Evolutionary conservation across 345 rosid species (phyloP).

Genomic region (Populus alba): DNA sequence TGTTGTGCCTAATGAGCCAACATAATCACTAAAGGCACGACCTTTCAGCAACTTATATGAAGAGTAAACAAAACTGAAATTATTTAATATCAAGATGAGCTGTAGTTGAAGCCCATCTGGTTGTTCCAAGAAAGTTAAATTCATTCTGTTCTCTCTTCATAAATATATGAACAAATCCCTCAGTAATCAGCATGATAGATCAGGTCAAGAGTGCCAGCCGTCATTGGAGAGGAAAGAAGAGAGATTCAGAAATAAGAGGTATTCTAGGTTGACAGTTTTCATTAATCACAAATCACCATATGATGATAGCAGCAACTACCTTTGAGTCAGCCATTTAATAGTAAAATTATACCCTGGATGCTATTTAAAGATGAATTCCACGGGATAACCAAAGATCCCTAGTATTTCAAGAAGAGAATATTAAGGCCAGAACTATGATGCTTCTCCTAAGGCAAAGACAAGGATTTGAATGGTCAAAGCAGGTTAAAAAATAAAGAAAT

Average conservation of each 20-base stretch:
- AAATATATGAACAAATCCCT: background rate
- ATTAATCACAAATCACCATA: background rate
- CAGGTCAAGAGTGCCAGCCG: background rate
- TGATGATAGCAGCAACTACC: background rate
- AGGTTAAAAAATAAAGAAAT: background rate
- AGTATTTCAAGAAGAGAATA: background rate
- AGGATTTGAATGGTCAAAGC: background rate
- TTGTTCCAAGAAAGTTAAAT: background rate
- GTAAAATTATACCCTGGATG: background rate
- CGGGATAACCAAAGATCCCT: background rate
- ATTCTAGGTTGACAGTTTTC: background rate
- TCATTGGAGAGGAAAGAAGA: background rate
- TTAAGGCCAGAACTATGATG: background rate
- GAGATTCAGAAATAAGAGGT: background rate
- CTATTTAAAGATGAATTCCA: background rate
- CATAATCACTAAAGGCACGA: background rate
- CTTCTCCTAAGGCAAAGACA: background rate
- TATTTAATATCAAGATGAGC: background rate
- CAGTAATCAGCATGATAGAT: background rate
- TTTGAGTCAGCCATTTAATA: background rate
- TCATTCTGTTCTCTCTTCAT: background rate
- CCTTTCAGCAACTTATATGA: background rate
- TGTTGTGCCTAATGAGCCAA: background rate
- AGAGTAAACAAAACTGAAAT: background rate
- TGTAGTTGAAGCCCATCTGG: too few relatives aligned